These are phyloP conservation scores for Pistacia integerrima DNA, from an alignment of 345 rosid species.

Conservation along the genomic window DNA sequence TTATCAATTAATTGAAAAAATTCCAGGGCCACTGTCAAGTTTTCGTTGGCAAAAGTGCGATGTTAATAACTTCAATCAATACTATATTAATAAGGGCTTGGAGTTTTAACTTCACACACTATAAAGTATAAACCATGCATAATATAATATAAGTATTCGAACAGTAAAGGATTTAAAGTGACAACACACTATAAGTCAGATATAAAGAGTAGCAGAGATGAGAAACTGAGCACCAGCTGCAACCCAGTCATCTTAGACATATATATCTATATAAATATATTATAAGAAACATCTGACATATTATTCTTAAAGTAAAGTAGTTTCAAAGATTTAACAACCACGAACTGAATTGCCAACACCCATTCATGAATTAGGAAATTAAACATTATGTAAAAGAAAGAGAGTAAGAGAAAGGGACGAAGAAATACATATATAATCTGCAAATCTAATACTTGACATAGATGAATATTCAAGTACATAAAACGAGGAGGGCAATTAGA, in stretches of 20 bases:
- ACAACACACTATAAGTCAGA: constrained; percentile 19
- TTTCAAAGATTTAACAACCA: constrained; percentile 24
- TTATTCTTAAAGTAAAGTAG: constrained; percentile 19
- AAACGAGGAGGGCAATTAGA: constrained; percentile 22
- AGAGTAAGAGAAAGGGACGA: background rate
- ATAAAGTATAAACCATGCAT: background rate
- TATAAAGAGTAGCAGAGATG: constrained; percentile 15
- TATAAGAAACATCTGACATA: constrained; percentile 24
- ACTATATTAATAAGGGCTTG: background rate
- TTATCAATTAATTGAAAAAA: background rate
- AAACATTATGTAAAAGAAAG: constrained; percentile 7
- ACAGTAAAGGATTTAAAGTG: constrained; percentile 31
- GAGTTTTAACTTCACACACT: background rate
- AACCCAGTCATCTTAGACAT: constrained; percentile 11
- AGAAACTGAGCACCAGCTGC: constrained; percentile 27
- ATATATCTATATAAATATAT: background rate
- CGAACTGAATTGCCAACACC: constrained; percentile 13
- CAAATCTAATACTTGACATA: constrained; percentile 33
- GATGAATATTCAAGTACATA: constrained; percentile 30
- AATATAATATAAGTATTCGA: background rate
- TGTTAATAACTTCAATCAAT: background rate
- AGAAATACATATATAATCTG: constrained; percentile 15
- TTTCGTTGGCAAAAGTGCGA: background rate
- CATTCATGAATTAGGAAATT: constrained; percentile 1
- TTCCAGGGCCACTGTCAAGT: background rate